Base-by-base conservation (phyloP, 2,329 filamentous ascomycete genomes). In the Chaetomium sp. region DNA sequence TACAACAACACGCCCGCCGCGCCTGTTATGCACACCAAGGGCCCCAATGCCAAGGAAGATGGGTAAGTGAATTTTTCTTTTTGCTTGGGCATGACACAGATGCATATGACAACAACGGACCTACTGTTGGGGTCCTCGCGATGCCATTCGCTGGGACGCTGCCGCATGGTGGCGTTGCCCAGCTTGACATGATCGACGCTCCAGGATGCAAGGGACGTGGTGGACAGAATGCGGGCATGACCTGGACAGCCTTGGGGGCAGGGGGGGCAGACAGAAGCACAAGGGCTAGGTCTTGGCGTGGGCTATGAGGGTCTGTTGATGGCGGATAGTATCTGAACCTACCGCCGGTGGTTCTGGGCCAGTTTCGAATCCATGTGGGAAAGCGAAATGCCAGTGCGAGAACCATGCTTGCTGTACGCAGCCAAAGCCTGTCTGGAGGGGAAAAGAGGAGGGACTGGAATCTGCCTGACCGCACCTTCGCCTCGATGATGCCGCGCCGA, bases 11-110 rank as follows among this genome's bases (percentile, higher is more conserved):
- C 71, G 6, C 68, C 72, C 0, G 73, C 75, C 38, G 69, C 72
- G 23, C 71, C 75, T 13, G 68, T 71, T 0, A 74, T 73, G 27
- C 71, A 73, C 1, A 67, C 72, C 13, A 80, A 81, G 70, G 84
- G 83, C 19, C 87, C 90, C 60, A 89, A 88, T 68, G 90, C 93
- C 64, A 96, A 96, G 79, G 92, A 96, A 86, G 92, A 96, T 75
- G 92, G 92, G 92, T 96, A 88, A 93, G 92, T 87, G 70, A 63
- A 65, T 70, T 70, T 69, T 67, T 70, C 65, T 23, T 51, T 38
- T 45, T 57, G 27, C 65, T 29, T 61, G 58, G 60, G 27, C 51
- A 58, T 68, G 60, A 67, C 57, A 61, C 27, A 49, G 60, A 61
- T 49, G 3, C n/a, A n/a, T n/a, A n/a, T n/a, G n/a, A n/a, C n/a